Percentiles rank a stretch among this genome's conserved stretches.
Evolutionary conservation across 2,329 filamentous ascomycete species (phyloP).

Genomic region (Tolypocladium sp.): DNA sequence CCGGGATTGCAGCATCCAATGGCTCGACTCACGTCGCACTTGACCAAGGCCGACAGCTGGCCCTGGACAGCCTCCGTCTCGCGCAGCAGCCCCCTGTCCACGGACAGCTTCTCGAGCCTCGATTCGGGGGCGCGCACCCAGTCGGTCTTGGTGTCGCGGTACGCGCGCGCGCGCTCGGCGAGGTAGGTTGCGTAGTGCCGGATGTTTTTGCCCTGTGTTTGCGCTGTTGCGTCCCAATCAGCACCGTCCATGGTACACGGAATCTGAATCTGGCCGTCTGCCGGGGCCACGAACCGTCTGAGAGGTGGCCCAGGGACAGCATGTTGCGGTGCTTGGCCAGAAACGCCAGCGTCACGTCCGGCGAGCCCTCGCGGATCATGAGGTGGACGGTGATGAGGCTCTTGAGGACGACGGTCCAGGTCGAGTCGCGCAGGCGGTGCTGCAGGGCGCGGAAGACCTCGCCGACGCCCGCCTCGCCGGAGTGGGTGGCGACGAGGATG

Average conservation of each 20-base stretch:
- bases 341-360: constrained; percentile 79
- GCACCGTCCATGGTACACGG: background rate
- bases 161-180: constrained; percentile 71
- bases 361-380: constrained; percentile 93
- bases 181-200: constrained; percentile 86
- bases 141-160: constrained; percentile 75
- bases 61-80: constrained; percentile 88
- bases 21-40: constrained; percentile 66
- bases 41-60: constrained; percentile 76
- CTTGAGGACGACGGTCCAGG: constrained; percentile 99
- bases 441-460: constrained; percentile 93
- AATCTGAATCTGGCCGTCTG: background rate
- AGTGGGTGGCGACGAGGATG: constrained; percentile 89
- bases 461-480: constrained; percentile 86
- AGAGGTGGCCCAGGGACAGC: constrained; percentile 82
- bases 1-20: background rate
- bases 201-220: constrained; percentile 92
- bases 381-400: constrained; percentile 89
- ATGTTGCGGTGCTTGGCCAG: constrained; percentile 74
- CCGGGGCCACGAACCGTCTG: constrained; percentile 61
- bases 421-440: constrained; percentile 82
- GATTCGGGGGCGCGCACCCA: constrained; percentile 79
- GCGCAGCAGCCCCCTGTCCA: constrained; percentile 85
- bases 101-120: constrained; percentile 72
- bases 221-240: constrained; percentile 44